Conservation (phyloP, 2,329 filamentous ascomycete species). For the Eutypa lata region DNA sequence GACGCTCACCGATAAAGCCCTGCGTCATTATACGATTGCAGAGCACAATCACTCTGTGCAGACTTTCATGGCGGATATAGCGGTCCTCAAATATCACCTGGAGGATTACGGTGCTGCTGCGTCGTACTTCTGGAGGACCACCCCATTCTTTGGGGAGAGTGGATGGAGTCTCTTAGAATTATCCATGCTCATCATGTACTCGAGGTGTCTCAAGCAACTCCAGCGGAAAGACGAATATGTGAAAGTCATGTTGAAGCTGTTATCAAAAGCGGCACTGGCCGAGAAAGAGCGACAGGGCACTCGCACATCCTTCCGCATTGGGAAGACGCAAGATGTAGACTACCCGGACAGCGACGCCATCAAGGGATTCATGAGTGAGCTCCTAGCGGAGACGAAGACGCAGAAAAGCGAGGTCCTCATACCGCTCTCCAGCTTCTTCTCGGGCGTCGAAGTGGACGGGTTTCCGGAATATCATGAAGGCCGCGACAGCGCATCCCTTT, state of each 20-base stretch:
- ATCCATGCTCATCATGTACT: conserved; percentile 82
- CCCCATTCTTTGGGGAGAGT: conserved; percentile 73
- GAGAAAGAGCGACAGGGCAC: conserved; percentile 47
- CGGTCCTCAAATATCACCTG: conserved; percentile 75
- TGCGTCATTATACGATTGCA: conserved; percentile 79
- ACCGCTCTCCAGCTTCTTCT: conserved; percentile 72
- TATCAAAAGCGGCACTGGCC: conserved; percentile 62
- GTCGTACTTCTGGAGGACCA: conserved; percentile 73
- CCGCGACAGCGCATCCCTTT: conserved; percentile 72
- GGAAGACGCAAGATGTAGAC: conserved; percentile 27
- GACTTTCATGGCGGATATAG: conserved; percentile 77
- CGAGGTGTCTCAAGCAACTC: conserved; percentile 75
- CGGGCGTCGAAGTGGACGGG: conserved; percentile 63
- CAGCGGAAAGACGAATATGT: conserved; percentile 77
- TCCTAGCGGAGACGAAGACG: conserved; percentile 43
- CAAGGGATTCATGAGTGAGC: conserved; percentile 44
- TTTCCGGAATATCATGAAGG: conserved; percentile 66
- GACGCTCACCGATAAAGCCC: conserved; percentile 77
- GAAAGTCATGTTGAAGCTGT: conserved; percentile 68
- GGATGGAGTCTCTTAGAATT: conserved; percentile 79
- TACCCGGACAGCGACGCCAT: conserved; percentile 36
- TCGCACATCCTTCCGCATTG: conserved; percentile 33
- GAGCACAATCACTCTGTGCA: conserved; percentile 76
- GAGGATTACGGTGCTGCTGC: conserved; percentile 72
- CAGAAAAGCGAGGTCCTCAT: conserved; percentile 60